Base-by-base conservation (phyloP, 2,329 filamentous ascomycete species). In the Sarocladium strictum region DNA sequence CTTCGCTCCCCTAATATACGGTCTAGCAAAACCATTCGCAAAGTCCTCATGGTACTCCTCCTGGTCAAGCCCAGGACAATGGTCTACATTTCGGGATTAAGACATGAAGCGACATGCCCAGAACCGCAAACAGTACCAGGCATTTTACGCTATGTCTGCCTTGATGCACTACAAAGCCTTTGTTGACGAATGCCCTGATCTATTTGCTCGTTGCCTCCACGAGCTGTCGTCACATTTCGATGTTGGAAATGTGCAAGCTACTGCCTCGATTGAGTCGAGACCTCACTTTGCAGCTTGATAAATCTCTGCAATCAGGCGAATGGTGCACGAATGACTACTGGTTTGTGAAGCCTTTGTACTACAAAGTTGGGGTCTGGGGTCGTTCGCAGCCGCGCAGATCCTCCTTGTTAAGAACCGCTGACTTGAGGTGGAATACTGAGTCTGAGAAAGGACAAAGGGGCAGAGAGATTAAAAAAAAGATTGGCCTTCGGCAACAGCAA, bases 101-200 rank as follows among this genome's bases (percentile, higher is more conserved):
- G 57, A 62, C 14, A 61, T 64, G 27, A 54, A 57, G 29, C 57
- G 60, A 1, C 75, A 78, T 53, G 65, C 69, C 57, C 47, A 59
- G 11, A 62, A 63, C 32, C 58, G 75, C 12, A 71, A 73, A 23
- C 67, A 69, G 23, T 75, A 76, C 55, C 69, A 76, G 11, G 63
- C 65, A 2, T 61, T 74, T 1, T 80, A 78, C 57, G 72, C 71
- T 9, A 76, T 80, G 72, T 74, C 68, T 26, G 72, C 72, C 4
- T 59, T 80, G 2, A 64, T 78, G 1, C 65, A 68, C 38, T 80
- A 78, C 54, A 77, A 81, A 60, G 61, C 65, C 0, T 77, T 74
- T 54, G 76, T 78, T 6, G 70, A 81, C 58, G 66, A 74, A 5
- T 78, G 75, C 56, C 67, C 69, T 2, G 66, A 71, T 12, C 56